Base-by-base conservation (phyloP, 257 asterid species). In the Przewalskia tangutica region DNA sequence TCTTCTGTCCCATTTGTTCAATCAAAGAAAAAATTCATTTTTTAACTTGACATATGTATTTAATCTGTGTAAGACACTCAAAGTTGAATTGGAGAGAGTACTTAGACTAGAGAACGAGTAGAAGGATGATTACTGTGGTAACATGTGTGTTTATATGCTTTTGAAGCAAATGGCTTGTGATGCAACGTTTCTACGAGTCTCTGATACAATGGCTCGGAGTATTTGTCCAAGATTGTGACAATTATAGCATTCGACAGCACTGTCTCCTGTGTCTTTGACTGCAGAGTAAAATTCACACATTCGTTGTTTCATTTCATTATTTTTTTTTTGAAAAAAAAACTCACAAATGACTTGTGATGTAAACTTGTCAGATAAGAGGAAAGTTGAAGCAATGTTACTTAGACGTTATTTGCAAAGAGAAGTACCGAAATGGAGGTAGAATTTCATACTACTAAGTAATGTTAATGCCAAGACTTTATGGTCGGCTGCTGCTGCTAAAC, bases 201-300 rank as follows among this genome's bases (percentile, higher is more conserved):
- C 95, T 8, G 95, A 90, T 94, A 60, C 92, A 87, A 78, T 95
- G 99, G 99, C 91, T 95, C 82, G 99, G 99, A 85, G 95, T 92
- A 50, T 95, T 95, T 85, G 93, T 93, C 77, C 93, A 93, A 14
- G 99, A 95, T 84, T 70, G 83, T 18, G 91, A 90, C 77, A 93
- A 86, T 82, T 92, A 92, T 84, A 83, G 82, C 80, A 88, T 93
- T 84, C 98, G 97, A 2, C 85, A 83, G 81, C 94, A 90, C 78
- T 95, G 98, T 84, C 95, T 90, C 78, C 92, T n/a, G n/a, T 95
- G 81, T 93, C 97, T 80, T 85, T 95, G 80, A 93, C 97, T 4
- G 81, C 84, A 42, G 93, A 90, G 98, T 90, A 80, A 81, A 86
- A 56, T 80, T 56, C 56, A 53, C 82, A 12, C 36, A 66, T 14